phyloP scores from a whole-genome alignment of 2,329 filamentous ascomycete species.

The Diplocarpon mali region DNA sequence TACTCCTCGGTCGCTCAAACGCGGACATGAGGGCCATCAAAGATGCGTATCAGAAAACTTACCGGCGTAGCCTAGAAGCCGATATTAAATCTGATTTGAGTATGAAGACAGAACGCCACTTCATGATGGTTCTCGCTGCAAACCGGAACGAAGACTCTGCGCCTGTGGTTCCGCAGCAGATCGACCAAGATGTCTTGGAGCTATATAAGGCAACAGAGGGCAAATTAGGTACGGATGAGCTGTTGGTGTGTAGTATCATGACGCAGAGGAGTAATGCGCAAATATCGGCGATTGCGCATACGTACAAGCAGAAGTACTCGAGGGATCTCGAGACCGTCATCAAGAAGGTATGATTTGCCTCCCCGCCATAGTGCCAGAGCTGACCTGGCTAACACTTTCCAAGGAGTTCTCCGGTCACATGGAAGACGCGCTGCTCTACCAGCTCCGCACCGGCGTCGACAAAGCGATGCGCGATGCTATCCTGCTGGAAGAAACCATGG shows the following conservation, averaged over 20 bases:
- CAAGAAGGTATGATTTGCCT: constrained; percentile 41
- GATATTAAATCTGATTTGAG: constrained; percentile 72
- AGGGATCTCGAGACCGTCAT: constrained; percentile 62
- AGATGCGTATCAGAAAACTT: constrained; percentile 57
- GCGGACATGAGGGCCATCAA: constrained; percentile 86
- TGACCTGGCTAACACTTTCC: background rate
- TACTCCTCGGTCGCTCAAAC: constrained; percentile 73
- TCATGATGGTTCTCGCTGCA: constrained; percentile 68
- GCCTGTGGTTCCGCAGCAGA: constrained; percentile 59
- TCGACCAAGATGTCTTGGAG: constrained; percentile 63
- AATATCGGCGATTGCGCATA: constrained; percentile 66
- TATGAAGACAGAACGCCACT: constrained; percentile 76
- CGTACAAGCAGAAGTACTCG: constrained; percentile 64
- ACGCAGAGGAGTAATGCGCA: constrained; percentile 69
- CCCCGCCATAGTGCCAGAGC: constrained; percentile 1
- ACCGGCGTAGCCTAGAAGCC: constrained; percentile 53
- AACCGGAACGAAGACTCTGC: constrained; percentile 66
- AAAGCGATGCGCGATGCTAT: constrained; percentile 75
- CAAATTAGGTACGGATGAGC: constrained; percentile 60
- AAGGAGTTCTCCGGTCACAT: constrained; percentile 86
- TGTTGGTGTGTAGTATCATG: constrained; percentile 70
- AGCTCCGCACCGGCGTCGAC: constrained; percentile 67
- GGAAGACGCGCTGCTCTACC: constrained; percentile 70
- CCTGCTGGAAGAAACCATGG: constrained; percentile 79
- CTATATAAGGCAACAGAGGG: constrained; percentile 70